Evolutionary conservation across 2,329 filamentous ascomycete species (phyloP).

Genomic region (Colletotrichum tanaceti): DNA sequence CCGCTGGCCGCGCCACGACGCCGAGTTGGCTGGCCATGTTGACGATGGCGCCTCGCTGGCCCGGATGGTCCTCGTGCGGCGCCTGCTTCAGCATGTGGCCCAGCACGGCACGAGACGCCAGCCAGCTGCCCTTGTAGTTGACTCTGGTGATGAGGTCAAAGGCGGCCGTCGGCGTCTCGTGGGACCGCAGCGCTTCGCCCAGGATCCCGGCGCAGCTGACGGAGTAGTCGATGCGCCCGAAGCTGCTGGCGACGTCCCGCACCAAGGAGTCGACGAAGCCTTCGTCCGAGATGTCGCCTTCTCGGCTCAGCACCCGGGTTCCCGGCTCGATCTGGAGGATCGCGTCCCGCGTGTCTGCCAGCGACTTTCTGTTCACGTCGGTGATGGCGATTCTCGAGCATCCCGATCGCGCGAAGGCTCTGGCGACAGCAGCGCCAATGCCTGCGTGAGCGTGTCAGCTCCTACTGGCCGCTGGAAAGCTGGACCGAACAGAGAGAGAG

Average conservation of each 20-base stretch:
- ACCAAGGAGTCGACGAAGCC: slow-evolving; percentile 55
- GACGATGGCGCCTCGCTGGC: slow-evolving; percentile 60
- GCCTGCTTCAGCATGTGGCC: slow-evolving; percentile 59
- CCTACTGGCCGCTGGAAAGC: background rate
- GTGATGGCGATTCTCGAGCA: slow-evolving; percentile 65
- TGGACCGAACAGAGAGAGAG: background rate
- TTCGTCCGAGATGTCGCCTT: slow-evolving; percentile 62
- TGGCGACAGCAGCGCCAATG: slow-evolving; percentile 66
- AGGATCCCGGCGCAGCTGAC: slow-evolving; percentile 68
- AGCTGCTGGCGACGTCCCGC: slow-evolving; percentile 48
- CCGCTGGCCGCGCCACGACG: slow-evolving; percentile 58
- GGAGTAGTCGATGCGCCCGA: slow-evolving; percentile 65
- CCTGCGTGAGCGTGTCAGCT: slow-evolving; percentile 50
- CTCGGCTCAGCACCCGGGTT: slow-evolving; percentile 47
- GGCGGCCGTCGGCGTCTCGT: slow-evolving; percentile 58
- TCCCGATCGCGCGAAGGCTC: slow-evolving; percentile 61
- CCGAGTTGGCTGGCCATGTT: slow-evolving; percentile 66
- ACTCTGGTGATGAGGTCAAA: slow-evolving; percentile 66
- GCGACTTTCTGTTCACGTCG: slow-evolving; percentile 58
- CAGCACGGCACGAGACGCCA: slow-evolving; percentile 58
- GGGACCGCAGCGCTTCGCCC: slow-evolving; percentile 54
- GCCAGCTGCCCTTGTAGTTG: slow-evolving; percentile 65
- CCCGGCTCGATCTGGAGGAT: slow-evolving; percentile 50
- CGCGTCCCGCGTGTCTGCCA: slow-evolving; percentile 51
- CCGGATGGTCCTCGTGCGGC: slow-evolving; percentile 53